Evolutionary conservation across 306 rosid species (phyloP).

Genomic region (Crotalaria pallida): DNA sequence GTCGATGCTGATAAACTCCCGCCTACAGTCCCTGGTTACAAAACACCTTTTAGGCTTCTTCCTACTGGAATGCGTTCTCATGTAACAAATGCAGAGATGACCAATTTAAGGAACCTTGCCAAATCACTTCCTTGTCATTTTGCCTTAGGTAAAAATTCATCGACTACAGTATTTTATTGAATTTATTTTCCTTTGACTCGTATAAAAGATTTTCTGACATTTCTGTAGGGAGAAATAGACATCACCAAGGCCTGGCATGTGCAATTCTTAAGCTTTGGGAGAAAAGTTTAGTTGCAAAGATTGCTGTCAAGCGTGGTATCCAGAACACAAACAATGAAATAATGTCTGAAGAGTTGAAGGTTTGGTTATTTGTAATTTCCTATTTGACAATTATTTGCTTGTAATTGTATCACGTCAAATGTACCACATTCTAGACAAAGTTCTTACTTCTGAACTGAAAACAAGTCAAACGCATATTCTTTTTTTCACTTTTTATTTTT

Average conservation of each 20-base stretch:
- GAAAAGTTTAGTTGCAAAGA: constrained; percentile 75
- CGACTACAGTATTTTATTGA: constrained; percentile 11
- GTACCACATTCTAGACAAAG: background rate
- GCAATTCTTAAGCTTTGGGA: constrained; percentile 92
- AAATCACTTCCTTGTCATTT: constrained; percentile 92
- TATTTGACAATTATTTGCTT: background rate
- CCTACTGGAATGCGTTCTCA: constrained; percentile 91
- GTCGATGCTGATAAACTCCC: constrained; percentile 95
- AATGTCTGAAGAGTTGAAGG: constrained; percentile 93
- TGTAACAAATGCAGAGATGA: constrained; percentile 90
- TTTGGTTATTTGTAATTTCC: constrained; percentile 30
- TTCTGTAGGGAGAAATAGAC: constrained; percentile 84
- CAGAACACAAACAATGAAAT: constrained; percentile 97
- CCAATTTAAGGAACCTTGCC: constrained; percentile 67
- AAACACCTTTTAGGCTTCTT: constrained; percentile 92
- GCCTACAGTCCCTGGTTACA: constrained; percentile 66
- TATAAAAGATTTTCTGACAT: constrained; percentile 10
- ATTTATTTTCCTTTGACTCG: constrained; percentile 6
- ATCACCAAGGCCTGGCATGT: constrained; percentile 91
- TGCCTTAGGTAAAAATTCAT: constrained; percentile 67
- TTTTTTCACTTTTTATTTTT: background rate
- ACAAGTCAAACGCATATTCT: background rate
- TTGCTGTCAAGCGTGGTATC: constrained; percentile 96
- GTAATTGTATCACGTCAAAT: background rate
- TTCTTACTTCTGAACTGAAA: background rate